phyloP scores from a whole-genome alignment of 495 filamentous ascomycete genomes.

The Chaetomium tenue region DNA sequence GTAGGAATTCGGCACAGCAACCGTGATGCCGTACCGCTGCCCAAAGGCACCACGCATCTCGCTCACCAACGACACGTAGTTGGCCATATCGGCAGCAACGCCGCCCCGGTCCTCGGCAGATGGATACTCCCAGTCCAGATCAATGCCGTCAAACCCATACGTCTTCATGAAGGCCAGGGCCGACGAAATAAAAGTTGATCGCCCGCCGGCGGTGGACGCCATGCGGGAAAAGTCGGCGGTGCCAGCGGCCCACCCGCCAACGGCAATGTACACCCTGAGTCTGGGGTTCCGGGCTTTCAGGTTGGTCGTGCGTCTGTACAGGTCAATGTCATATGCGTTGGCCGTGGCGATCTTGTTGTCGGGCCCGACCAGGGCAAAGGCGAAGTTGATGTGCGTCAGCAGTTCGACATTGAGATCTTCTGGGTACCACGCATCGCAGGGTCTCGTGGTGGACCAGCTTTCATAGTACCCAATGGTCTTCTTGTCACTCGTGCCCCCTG shows the following conservation, averaged over 20 bases:
- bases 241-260: conserved; percentile 51
- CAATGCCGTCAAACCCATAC: conserved; percentile 55
- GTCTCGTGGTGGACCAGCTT: no score
- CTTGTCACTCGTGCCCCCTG: no score
- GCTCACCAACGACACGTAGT: conserved; percentile 45
- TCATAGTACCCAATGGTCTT: no score
- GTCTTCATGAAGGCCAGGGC: conserved; percentile 45
- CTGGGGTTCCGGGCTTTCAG: conserved; percentile 21
- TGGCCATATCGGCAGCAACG: conserved; percentile 37
- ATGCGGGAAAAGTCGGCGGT: conserved; percentile 34
- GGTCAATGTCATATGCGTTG: conserved; percentile 17
- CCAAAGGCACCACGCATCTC: conserved; percentile 23
- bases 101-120: conserved; percentile 49
- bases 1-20: conserved; percentile 47
- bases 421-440: no score
- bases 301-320: conserved; percentile 22
- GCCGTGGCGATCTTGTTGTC: conserved; percentile 14
- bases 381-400: no score
- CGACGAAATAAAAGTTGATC: conserved; percentile 41
- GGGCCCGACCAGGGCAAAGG: no score
- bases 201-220: conserved; percentile 23
- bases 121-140: conserved; percentile 57
- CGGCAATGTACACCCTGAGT: conserved; percentile 38
- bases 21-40: conserved; percentile 26
- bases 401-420: no score